These are phyloP conservation scores for Zygosaccharomyces pseudorouxii DNA, from an alignment of 805 yeast species.

Conservation along the genomic window DNA sequence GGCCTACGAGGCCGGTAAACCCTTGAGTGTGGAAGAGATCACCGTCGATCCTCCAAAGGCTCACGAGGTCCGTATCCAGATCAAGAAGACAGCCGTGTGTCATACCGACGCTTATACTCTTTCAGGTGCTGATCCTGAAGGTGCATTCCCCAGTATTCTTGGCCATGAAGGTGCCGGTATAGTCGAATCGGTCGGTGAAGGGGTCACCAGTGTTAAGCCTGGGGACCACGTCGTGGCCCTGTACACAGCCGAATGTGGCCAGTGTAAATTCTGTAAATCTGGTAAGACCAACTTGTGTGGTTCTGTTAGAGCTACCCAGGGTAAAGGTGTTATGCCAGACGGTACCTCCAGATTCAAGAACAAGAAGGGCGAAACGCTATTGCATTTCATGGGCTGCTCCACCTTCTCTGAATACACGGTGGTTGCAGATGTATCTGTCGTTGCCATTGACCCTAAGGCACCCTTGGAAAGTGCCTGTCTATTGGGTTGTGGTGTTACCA, in stretches of 20 bases:
- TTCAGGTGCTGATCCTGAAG: conserved; percentile 94
- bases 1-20: conserved; percentile 93
- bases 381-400: conserved; percentile 98
- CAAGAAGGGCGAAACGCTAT: conserved; percentile 70
- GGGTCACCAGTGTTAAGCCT: conserved; percentile 79
- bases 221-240: conserved; percentile 94
- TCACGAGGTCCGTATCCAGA: conserved; percentile 92
- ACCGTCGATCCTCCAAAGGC: conserved; percentile 93
- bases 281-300: conserved; percentile 97
- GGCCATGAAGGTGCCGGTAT: conserved; percentile 99
- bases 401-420: conserved; percentile 97
- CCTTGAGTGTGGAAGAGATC: conserved; percentile 76
- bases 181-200: conserved; percentile 93
- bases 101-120: conserved; percentile 98
- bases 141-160: conserved; percentile 84
- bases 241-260: conserved; percentile 94
- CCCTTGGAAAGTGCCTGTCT: conserved; percentile 83
- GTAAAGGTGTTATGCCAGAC: conserved; percentile 98
- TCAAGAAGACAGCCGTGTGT: conserved; percentile 88
- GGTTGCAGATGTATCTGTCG: conserved; percentile 95
- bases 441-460: conserved; percentile 81
- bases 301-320: conserved; percentile 94
- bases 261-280: conserved; percentile 90
- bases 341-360: conserved; percentile 89
- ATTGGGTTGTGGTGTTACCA: conserved; percentile 97